A percentile compares a stretch with the other conserved stretches of the same genome.
Evolutionary conservation across 805 yeast genomes (phyloP).

Genomic region (Saturnispora saitoi): DNA sequence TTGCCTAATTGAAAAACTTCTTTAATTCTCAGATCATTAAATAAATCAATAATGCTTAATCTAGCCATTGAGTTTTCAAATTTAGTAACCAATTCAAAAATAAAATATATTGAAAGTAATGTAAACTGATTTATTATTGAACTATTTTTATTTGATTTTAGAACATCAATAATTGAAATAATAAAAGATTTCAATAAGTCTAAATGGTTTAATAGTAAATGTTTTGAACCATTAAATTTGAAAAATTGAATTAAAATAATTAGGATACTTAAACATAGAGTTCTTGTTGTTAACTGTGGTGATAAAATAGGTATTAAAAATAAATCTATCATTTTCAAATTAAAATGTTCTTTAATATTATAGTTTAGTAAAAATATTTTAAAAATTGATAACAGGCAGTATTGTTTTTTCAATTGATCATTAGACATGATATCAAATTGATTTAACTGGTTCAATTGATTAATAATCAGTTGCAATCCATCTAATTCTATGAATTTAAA

Average conservation of each 20-base stretch:
- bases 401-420: constrained; percentile 58
- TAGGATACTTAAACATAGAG: constrained; percentile 70
- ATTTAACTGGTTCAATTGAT: constrained; percentile 50
- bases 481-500: constrained; percentile 64
- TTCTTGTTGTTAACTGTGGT: constrained; percentile 65
- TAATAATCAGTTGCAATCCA: constrained; percentile 72
- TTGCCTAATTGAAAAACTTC: constrained; percentile 44
- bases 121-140: constrained; percentile 46
- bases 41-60: constrained; percentile 48
- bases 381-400: constrained; percentile 66
- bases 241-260: constrained; percentile 31
- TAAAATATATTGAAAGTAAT: constrained; percentile 57
- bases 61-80: constrained; percentile 31
- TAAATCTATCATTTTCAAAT: constrained; percentile 22
- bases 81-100: constrained; percentile 55
- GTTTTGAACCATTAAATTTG: constrained; percentile 1
- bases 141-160: background rate
- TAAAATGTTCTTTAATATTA: constrained; percentile 46
- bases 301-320: constrained; percentile 40
- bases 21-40: constrained; percentile 49
- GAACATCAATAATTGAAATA: background rate
- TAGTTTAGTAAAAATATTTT: constrained; percentile 57
- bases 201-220: background rate
- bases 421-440: constrained; percentile 32
- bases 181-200: constrained; percentile 1